phyloP scores from a whole-genome alignment of 1,284 basidiomycete genomes.

The Cystobasidium sp. region DNA sequence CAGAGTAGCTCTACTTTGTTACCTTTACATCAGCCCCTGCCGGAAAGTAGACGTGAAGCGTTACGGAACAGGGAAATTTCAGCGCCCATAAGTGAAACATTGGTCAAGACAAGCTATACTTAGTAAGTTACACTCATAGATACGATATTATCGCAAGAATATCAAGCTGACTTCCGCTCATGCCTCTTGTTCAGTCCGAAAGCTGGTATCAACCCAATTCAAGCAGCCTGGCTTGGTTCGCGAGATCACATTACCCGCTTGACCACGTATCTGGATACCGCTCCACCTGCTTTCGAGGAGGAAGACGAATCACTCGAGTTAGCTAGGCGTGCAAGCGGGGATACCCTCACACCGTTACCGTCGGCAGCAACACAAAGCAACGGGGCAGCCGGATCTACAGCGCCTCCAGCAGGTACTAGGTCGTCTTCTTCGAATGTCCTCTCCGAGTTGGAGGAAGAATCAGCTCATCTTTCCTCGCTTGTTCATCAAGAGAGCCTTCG shows the following conservation, averaged over 20 bases:
- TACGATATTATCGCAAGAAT: too few species aligned
- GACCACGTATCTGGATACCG: constrained; percentile 33
- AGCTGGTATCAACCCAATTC: constrained; percentile 35
- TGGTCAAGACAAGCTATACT: constrained; percentile 36
- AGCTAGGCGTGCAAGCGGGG: constrained; percentile 9
- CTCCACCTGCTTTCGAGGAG: constrained; percentile 31
- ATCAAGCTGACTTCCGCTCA: neutral
- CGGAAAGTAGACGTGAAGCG: constrained; percentile 27
- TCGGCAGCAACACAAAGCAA: neutral
- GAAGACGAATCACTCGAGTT: constrained; percentile 19
- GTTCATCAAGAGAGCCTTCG: constrained; percentile 29
- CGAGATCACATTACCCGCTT: constrained; percentile 30
- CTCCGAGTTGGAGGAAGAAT: constrained; percentile 32
- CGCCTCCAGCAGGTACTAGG: neutral
- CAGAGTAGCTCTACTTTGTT: constrained; percentile 1
- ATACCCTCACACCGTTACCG: neutral
- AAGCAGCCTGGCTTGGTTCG: constrained; percentile 37
- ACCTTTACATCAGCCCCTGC: constrained; percentile 15
- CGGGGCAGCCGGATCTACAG: neutral
- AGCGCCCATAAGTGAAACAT: constrained; percentile 36
- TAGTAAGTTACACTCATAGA: constrained; percentile 8
- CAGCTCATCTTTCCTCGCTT: constrained; percentile 34
- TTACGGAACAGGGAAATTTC: constrained; percentile 37
- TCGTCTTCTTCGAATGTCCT: constrained; percentile 12
- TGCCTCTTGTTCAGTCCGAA: constrained; percentile 14